phyloP scores from a whole-genome alignment of 768 basidiomycete genomes.

The Calocybe gangraenosa region DNA sequence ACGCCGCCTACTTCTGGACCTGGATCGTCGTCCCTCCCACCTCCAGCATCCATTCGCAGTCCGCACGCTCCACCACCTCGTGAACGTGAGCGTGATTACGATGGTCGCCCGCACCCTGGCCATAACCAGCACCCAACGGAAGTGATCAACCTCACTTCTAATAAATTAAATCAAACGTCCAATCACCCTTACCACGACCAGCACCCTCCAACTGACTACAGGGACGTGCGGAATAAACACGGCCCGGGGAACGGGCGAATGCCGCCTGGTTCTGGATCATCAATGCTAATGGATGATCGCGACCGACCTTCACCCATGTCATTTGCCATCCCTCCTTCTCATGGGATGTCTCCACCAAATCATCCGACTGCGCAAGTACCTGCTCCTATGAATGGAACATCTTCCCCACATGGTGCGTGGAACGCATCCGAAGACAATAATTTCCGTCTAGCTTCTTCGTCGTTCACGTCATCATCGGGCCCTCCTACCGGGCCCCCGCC shows the following conservation, averaged over 20 bases:
- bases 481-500: conserved; percentile 21
- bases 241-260: conserved; percentile 21
- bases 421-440: conserved; percentile 24
- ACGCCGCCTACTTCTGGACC: conserved; percentile 21
- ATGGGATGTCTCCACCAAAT: conserved; percentile 12
- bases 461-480: conserved; percentile 20
- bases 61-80: conserved; percentile 19
- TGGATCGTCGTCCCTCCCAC: conserved; percentile 28
- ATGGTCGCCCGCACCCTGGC: conserved; percentile 28
- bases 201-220: conserved; percentile 21
- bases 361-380: conserved; percentile 16
- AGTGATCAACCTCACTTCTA: conserved; percentile 44
- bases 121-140: conserved; percentile 44
- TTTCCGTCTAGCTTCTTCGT: conserved; percentile 26
- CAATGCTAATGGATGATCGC: conserved; percentile 39
- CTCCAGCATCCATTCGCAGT: conserved; percentile 15
- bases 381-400: conserved; percentile 20
- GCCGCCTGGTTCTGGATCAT: conserved; percentile 12
- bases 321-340: conserved; percentile 41
- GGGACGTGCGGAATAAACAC: conserved; percentile 26
- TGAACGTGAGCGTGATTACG: conserved; percentile 28
- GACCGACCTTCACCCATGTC: conserved; percentile 52
- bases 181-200: conserved; percentile 31
- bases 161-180: conserved; percentile 25
- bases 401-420: conserved; percentile 32